These are phyloP conservation scores for Cyclostephanos invisitatus DNA, from an alignment of 108 stramenopile species.

Conservation along the genomic window DNA sequence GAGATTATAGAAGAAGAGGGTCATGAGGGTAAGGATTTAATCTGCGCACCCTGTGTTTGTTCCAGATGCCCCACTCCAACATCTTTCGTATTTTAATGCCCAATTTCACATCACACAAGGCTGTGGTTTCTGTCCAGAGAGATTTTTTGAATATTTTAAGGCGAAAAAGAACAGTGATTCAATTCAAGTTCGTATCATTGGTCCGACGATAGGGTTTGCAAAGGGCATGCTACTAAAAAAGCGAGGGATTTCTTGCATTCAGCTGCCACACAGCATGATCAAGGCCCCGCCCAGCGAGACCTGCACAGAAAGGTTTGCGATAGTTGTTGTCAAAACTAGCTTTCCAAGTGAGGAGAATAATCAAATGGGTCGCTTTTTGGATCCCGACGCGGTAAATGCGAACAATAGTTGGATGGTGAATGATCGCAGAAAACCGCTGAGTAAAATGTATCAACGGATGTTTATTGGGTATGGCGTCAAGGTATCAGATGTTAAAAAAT, in stretches of 20 bases:
- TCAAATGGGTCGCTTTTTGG: slow-evolving; percentile 21
- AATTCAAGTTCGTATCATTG: slow-evolving; percentile 38
- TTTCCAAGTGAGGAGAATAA: slow-evolving; percentile 14
- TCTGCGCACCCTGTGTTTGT: not conserved
- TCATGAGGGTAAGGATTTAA: slow-evolving; percentile 17
- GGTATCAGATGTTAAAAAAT: slow-evolving; percentile 3
- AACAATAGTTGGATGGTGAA: slow-evolving; percentile 9
- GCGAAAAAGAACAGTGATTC: slow-evolving; percentile 8
- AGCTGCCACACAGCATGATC: slow-evolving; percentile 41
- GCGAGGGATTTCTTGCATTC: slow-evolving; percentile 26
- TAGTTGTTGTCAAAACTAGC: slow-evolving; percentile 10
- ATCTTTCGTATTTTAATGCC: not conserved
- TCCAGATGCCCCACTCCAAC: not conserved
- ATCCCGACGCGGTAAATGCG: slow-evolving; percentile 18
- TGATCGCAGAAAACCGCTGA: slow-evolving; percentile 10
- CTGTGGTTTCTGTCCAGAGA: slow-evolving; percentile 39
- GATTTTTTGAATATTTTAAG: slow-evolving; percentile 31
- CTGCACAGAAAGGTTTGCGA: not conserved
- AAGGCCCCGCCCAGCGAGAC: slow-evolving; percentile 24
- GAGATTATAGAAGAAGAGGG: slow-evolving; percentile 31
- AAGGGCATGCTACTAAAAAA: slow-evolving; percentile 39
- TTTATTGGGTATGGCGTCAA: slow-evolving; percentile 21
- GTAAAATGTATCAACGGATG: slow-evolving; percentile 34
- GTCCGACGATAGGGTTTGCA: slow-evolving; percentile 14
- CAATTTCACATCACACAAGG: slow-evolving; percentile 6